Evolutionary conservation across 805 yeast genomes (phyloP).

Genomic region (Ogataea corticis): DNA sequence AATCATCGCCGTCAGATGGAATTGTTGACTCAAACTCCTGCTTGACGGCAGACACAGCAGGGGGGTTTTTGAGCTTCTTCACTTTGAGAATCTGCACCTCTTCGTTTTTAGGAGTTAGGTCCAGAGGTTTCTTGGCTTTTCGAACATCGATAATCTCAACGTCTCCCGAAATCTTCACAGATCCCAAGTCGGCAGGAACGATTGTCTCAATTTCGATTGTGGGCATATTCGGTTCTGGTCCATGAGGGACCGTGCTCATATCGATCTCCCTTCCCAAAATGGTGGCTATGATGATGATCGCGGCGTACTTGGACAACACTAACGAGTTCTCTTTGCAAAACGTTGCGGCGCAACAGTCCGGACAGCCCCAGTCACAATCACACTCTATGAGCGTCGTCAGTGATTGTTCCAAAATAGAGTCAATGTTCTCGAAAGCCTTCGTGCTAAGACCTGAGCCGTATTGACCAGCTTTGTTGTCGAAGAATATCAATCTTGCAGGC

Average conservation of each 20-base stretch:
- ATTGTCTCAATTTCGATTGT: constrained; percentile 67
- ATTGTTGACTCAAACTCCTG: constrained; percentile 1
- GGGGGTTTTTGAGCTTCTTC: not conserved
- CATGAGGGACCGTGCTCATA: constrained; percentile 53
- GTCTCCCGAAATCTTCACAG: constrained; percentile 61
- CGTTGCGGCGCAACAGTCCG: constrained; percentile 81
- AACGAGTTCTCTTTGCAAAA: constrained; percentile 78
- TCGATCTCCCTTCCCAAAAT: constrained; percentile 58
- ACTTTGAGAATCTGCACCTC: constrained; percentile 15
- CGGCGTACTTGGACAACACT: constrained; percentile 87
- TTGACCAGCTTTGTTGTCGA: constrained; percentile 80
- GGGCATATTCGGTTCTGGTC: constrained; percentile 80
- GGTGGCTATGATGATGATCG: constrained; percentile 62
- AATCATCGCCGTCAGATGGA: constrained; percentile 15
- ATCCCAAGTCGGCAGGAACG: constrained; percentile 43
- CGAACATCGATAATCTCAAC: constrained; percentile 53
- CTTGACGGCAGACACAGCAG: constrained; percentile 8
- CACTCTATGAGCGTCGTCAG: constrained; percentile 62
- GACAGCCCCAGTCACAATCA: constrained; percentile 69
- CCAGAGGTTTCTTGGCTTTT: constrained; percentile 23
- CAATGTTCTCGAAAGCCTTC: constrained; percentile 78
- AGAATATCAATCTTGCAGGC: constrained; percentile 84
- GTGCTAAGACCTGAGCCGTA: constrained; percentile 78
- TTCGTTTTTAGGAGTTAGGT: constrained; percentile 24
- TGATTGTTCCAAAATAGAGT: constrained; percentile 62